These are phyloP conservation scores for Fusarium piperis DNA, from an alignment of 2,329 filamentous ascomycete species.

Conservation along the genomic window DNA sequence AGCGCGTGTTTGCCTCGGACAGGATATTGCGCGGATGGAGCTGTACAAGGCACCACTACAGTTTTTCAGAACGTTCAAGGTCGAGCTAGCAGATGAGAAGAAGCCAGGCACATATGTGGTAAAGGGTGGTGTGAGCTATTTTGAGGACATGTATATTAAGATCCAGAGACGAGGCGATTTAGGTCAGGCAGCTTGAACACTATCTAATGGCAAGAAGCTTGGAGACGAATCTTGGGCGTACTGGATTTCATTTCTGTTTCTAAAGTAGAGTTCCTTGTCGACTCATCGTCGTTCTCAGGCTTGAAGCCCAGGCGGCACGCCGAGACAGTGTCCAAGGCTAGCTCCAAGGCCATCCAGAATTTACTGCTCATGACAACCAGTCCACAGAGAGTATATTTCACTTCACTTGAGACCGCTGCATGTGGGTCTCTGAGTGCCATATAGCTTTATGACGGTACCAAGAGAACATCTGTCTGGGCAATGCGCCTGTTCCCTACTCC, in stretches of 20 bases:
- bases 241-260: background rate
- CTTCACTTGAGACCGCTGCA: background rate
- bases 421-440: no score
- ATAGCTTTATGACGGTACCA: no score
- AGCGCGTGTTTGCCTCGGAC: slow-evolving; percentile 54
- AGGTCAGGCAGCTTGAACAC: background rate
- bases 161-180: slow-evolving; percentile 4
- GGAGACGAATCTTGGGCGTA: background rate
- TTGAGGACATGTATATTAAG: slow-evolving; percentile 25
- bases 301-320: background rate
- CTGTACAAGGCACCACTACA: slow-evolving; percentile 42
- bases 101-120: slow-evolving; percentile 24
- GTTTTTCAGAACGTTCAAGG: slow-evolving; percentile 29
- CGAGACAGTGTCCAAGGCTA: background rate
- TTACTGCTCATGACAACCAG: background rate
- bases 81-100: slow-evolving; percentile 11
- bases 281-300: background rate
- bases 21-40: slow-evolving; percentile 56
- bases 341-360: background rate
- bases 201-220: background rate
- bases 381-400: background rate
- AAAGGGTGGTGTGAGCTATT: slow-evolving; percentile 32
- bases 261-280: background rate
- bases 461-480: no score
- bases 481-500: no score